These are phyloP conservation scores for Coniochaeta ligniaria DNA, from an alignment of 2,329 filamentous ascomycete species.

Conservation along the genomic window DNA sequence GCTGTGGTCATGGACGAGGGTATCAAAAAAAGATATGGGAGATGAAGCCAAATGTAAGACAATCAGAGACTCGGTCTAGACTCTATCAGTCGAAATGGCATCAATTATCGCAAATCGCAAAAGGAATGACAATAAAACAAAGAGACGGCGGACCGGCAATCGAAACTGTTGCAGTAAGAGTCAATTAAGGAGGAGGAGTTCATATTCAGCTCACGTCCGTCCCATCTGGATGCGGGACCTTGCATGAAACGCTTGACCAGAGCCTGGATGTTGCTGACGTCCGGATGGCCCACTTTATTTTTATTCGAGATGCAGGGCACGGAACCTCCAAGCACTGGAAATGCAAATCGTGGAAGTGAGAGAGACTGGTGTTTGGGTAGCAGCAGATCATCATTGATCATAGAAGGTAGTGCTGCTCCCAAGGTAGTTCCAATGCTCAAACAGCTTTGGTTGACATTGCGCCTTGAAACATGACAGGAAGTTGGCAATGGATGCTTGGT, in stretches of 20 bases:
- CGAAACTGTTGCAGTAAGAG: not conserved
- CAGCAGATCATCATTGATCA: no score
- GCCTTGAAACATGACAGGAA: no score
- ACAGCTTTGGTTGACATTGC: no score
- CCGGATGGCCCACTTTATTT: not conserved
- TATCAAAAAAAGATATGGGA: not conserved
- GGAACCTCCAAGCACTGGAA: no score
- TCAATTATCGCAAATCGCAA: not conserved
- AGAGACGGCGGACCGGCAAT: not conserved
- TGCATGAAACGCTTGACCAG: not conserved
- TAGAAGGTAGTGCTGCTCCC: no score
- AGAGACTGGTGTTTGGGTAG: no score
- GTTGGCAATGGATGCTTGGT: no score
- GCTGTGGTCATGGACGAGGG: not conserved
- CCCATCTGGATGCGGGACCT: not conserved
- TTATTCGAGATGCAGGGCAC: not conserved
- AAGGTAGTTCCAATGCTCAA: no score
- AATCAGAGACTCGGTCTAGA: not conserved
- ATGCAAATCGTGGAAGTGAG: no score
- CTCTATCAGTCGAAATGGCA: not conserved
- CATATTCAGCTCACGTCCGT: not conserved
- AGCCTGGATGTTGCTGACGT: no score
- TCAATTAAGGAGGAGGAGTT: not conserved
- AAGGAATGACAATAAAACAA: not conserved
- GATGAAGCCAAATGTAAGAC: not conserved